Evolutionary conservation across 768 basidiomycete genomes (phyloP), one percentile per base, ranked within the genome.

Genomic region (Trametopsis cervina): DNA sequence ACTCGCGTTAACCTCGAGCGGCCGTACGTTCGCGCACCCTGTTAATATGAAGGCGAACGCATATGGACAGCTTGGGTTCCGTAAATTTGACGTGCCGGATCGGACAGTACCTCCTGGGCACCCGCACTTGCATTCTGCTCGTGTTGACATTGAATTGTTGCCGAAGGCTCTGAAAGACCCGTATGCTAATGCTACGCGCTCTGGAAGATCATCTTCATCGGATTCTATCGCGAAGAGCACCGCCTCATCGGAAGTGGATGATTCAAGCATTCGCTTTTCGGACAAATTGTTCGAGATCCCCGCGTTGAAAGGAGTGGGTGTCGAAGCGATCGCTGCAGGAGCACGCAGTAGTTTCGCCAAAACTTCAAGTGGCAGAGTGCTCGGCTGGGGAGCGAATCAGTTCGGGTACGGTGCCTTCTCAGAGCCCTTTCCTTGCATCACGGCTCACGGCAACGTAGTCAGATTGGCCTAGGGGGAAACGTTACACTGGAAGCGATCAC

Each of bases 311-410:
- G 84, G 77, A 1, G 64, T 91, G 4, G 62, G 76, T 20, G 69
- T 88, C 38, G 75, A 72, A 17, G 83, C 89, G 63, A 70, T 91
- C 38, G 81, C 81, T 23, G 78, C 90, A 21, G 89, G 89, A 2
- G 70, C 72, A 33, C 73, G 81, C 46, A 81, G 76, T 40, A 91
- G 86, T 57, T 90, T 89, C 58, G 83, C 74, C 9, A 70, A 80
- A 21, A 90, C 89, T 0, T 57, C 66, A 4, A 65, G 70, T 2
- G 93, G 91, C 1, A 71, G 80, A 46, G 86, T 94, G 9, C 74
- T 97, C 17, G 89, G 82, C 0, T 95, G 88, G 80, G 93, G 93
- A 39, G 89, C 89, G 1, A 95, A 96, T 61, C 83, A 88, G 54
- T 85, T 75, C 56, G 91, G 91, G 85, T 85, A 55, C 44, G 75